Conservation (phyloP, 805 yeast genomes). For the Suhomyces faveliae region DNA sequence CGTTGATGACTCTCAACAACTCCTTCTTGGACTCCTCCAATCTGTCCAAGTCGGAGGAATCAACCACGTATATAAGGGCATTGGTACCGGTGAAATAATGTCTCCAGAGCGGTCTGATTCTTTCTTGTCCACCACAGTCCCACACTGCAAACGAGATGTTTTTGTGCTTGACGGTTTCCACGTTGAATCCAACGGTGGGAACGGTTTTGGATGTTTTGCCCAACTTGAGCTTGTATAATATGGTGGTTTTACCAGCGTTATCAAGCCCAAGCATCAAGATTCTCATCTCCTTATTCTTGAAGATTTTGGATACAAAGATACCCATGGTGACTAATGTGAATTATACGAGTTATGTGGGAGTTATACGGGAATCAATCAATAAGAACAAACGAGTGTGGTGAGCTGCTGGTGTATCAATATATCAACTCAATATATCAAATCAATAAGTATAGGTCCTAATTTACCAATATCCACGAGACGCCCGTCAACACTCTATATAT, state of each 20-base stretch:
- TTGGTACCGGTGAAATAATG: constrained; percentile 93
- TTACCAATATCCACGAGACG: not conserved
- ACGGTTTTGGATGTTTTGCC: constrained; percentile 76
- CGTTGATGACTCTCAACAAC: constrained; percentile 72
- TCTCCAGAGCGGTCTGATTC: constrained; percentile 91
- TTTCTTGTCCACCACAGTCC: constrained; percentile 96
- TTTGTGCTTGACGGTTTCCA: constrained; percentile 79
- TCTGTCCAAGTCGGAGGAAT: constrained; percentile 70
- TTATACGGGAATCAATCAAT: too few relatives aligned
- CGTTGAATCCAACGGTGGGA: constrained; percentile 93
- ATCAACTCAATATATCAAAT: too few relatives aligned
- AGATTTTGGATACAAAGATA: constrained; percentile 32
- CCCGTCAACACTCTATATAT: constrained; percentile 2
- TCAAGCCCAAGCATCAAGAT: constrained; percentile 91
- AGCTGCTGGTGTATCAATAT: too few relatives aligned
- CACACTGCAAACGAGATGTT: constrained; percentile 84
- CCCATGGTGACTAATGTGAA: constrained; percentile 4
- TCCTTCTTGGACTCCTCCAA: constrained; percentile 77
- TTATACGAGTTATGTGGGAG: too few relatives aligned
- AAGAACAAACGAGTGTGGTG: too few relatives aligned
- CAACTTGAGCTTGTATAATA: constrained; percentile 76
- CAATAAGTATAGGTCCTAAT: too few relatives aligned
- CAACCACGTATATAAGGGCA: constrained; percentile 88
- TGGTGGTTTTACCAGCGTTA: constrained; percentile 92
- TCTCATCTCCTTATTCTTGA: constrained; percentile 91